Conservation (phyloP, 176 grass and related monocot genomes). For the Ensete glaucum region DNA sequence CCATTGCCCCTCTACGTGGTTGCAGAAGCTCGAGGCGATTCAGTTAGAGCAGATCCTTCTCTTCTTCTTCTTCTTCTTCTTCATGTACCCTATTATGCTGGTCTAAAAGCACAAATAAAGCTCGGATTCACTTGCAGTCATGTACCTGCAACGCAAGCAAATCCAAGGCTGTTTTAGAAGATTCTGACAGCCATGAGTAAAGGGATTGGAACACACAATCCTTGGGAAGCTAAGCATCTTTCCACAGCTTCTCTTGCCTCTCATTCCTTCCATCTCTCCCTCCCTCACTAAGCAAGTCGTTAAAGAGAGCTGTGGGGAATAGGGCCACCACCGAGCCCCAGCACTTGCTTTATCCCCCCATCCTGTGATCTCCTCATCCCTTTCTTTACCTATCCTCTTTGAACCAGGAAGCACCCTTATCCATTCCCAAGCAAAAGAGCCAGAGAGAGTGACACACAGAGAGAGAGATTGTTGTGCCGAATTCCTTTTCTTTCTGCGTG, state of each 20-base stretch:
- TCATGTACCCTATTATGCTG: background rate
- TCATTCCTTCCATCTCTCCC: background rate
- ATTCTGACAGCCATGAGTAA: constrained; percentile 13
- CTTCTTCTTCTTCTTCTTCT: background rate
- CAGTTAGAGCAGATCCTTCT: background rate
- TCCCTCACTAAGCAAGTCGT: background rate
- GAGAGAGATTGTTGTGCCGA: background rate
- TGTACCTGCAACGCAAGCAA: constrained; percentile 3
- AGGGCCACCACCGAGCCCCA: background rate
- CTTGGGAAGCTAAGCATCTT: constrained; percentile 15
- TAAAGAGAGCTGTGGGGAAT: background rate
- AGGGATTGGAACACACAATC: constrained; percentile 14
- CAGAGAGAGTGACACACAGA: no score
- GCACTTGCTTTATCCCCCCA: constrained; percentile 1
- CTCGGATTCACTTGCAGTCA: constrained; percentile 7
- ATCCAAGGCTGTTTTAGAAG: constrained; percentile 21
- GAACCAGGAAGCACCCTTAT: constrained; percentile 3
- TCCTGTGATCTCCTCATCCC: background rate
- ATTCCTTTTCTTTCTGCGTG: background rate
- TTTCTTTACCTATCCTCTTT: background rate
- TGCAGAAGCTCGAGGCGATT: background rate
- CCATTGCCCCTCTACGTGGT: background rate
- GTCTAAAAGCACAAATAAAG: constrained; percentile 1
- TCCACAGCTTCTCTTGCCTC: constrained; percentile 5
- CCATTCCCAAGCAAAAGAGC: background rate